Evolutionary conservation across 139 green algal species (phyloP).

Genomic region (Coelastrella sp.): DNA sequence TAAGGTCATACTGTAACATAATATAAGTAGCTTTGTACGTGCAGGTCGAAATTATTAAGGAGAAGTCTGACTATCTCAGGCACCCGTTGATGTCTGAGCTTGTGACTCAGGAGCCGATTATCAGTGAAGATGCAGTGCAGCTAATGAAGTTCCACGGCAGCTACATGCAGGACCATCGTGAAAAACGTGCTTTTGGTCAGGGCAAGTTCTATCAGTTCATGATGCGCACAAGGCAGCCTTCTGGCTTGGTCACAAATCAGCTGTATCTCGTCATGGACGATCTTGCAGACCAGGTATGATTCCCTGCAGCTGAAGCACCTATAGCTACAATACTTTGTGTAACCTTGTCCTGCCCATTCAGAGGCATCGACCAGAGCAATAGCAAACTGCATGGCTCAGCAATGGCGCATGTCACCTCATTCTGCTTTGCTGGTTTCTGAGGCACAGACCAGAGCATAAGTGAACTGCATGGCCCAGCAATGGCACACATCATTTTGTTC

Average conservation of each 20-base stretch:
- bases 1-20: no score
- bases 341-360: no score
- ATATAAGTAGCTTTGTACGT: background rate
- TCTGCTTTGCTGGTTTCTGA: no score
- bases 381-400: no score
- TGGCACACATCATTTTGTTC: background rate
- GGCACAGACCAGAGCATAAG: background rate
- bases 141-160: conserved; percentile 99
- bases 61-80: conserved; percentile 95
- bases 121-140: conserved; percentile 93
- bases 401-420: no score
- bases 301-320: no score
- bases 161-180: conserved; percentile 97
- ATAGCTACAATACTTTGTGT: no score
- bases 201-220: conserved; percentile 99
- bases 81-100: conserved; percentile 98
- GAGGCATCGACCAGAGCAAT: no score
- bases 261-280: conserved; percentile 99
- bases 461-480: no score
- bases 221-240: conserved; percentile 97
- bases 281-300: conserved; percentile 92
- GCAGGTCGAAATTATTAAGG: conserved; percentile 97
- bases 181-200: conserved; percentile 91
- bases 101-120: conserved; percentile 82
- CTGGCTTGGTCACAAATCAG: conserved; percentile 91